These are phyloP conservation scores for Sporormia fimetaria DNA, from an alignment of 495 filamentous ascomycete genomes.

Conservation along the genomic window DNA sequence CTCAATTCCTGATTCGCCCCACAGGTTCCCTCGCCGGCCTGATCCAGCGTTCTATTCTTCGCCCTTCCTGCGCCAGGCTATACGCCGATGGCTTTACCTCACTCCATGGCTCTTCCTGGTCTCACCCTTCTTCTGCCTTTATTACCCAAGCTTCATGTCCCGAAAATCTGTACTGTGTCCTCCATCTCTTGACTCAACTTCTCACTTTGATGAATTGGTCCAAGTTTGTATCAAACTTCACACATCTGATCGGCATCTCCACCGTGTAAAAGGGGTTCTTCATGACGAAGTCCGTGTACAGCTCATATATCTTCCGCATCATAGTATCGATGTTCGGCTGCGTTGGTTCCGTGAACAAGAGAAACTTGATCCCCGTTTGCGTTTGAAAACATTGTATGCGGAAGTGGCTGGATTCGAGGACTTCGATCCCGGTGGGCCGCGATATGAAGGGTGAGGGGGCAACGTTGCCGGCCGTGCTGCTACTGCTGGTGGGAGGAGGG, in stretches of 20 bases:
- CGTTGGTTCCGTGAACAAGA: slow-evolving; percentile 86
- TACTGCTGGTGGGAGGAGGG: slow-evolving; percentile 25
- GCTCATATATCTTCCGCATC: slow-evolving; percentile 75
- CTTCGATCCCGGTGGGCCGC: slow-evolving; percentile 64
- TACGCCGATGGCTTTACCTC: no score
- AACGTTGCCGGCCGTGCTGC: slow-evolving; percentile 22
- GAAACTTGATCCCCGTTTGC: slow-evolving; percentile 85
- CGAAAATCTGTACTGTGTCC: neutral
- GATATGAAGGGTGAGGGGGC: slow-evolving; percentile 39
- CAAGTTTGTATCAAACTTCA: slow-evolving; percentile 82
- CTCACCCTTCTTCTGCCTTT: neutral
- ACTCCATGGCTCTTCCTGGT: neutral
- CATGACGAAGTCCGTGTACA: slow-evolving; percentile 96
- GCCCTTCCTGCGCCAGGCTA: no score
- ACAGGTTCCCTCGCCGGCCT: no score
- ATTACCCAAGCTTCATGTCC: neutral
- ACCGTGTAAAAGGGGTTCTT: slow-evolving; percentile 98
- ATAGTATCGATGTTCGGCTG: slow-evolving; percentile 78
- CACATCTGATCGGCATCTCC: slow-evolving; percentile 94
- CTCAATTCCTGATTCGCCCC: no score
- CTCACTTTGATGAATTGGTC: slow-evolving; percentile 52
- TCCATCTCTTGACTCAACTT: slow-evolving; percentile 9
- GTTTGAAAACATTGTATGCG: slow-evolving; percentile 92
- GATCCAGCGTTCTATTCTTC: no score
- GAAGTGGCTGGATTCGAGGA: slow-evolving; percentile 83